Base-by-base conservation (phyloP, 2,329 filamentous ascomycete species). In the Colletotrichum musicola region DNA sequence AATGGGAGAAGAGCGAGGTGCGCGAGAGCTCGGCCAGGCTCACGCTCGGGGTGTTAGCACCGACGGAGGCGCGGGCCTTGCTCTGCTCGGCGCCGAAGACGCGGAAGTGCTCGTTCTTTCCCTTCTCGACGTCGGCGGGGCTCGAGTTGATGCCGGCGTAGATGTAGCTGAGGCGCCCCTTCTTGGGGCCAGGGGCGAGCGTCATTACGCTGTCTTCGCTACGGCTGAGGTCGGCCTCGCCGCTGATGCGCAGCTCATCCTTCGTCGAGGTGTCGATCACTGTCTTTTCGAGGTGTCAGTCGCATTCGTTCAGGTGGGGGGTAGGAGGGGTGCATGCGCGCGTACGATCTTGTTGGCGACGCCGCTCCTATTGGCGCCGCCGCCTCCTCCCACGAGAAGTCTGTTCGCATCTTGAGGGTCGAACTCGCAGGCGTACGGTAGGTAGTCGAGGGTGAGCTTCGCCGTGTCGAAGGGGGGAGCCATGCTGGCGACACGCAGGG, bases 121-220 rank as follows among this genome's bases (percentile, higher is more conserved):
- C 93, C 72, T 90, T 89, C 73, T 90, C 85, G 72, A 95, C 86
- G 66, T 94, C 90, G 6, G 86, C 86, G 54, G 89, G 85, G 67
- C 91, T 92, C 68, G 93, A 94, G 79, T 97, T 98, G 81, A 97
- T 91, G 62, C 94, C 94, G 27, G 94, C 93, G 72, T 93, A 90
- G 7, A 89, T 81, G 49, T 87, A 77, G 6, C 46, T 20, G 88
- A 87, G 59, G 77, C 62, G 25, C 9, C 66, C 56, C 69, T 71
- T 71, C 79, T 75, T 86, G 76, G 82, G 86, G 72, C 93, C 90
- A 60, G 92, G 88, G 49, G 90, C 93, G 57, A 98, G 85, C 62
- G 92, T 95, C 72, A 92, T 94, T 67, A 97, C 93, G 64, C 92
- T 97, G 80, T 98, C 95, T 82, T 98, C 95, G 76, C 95, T 89